Percentiles rank a stretch among this genome's conserved stretches.
These are phyloP conservation scores for Priceomyces fermenticarens DNA, from an alignment of 805 yeast genomes.

Conservation along the genomic window DNA sequence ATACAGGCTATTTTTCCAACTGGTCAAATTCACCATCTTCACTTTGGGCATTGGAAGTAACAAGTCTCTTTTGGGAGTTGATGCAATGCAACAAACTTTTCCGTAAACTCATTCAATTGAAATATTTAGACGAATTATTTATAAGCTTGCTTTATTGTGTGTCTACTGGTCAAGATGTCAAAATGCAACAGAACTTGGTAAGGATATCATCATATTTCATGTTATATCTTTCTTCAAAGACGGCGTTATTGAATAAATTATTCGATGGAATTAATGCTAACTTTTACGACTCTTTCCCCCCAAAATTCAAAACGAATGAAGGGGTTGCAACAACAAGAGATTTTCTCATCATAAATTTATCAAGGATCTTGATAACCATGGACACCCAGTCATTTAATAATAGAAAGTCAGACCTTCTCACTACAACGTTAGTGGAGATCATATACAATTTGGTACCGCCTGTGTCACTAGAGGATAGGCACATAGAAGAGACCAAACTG, in stretches of 20 bases:
- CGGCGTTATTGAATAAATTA: constrained; percentile 34
- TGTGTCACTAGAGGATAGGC: constrained; percentile 25
- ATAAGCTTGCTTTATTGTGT: constrained; percentile 58
- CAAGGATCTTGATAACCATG: constrained; percentile 31
- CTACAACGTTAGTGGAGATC: constrained; percentile 54
- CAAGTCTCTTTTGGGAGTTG: constrained; percentile 71
- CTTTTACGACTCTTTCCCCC: constrained; percentile 53
- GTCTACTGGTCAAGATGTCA: constrained; percentile 41
- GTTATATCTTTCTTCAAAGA: constrained; percentile 47
- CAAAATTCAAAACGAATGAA: constrained; percentile 42
- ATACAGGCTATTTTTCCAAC: constrained; percentile 7
- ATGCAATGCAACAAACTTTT: constrained; percentile 67
- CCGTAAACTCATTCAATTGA: constrained; percentile 34
- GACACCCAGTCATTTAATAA: constrained; percentile 9
- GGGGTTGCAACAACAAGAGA: constrained; percentile 58
- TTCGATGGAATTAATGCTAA: constrained; percentile 43
- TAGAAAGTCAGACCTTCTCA: constrained; percentile 21
- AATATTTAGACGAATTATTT: constrained; percentile 51
- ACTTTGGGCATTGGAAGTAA: constrained; percentile 55
- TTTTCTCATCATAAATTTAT: constrained; percentile 53
- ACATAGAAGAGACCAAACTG: constrained; percentile 16
- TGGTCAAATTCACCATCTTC: constrained; percentile 21
- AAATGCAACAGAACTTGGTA: constrained; percentile 39
- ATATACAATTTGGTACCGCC: constrained; percentile 57
- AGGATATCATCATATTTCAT: constrained; percentile 52